phyloP scores from a whole-genome alignment of 805 yeast genomes.

The Komagataella ulmi region DNA sequence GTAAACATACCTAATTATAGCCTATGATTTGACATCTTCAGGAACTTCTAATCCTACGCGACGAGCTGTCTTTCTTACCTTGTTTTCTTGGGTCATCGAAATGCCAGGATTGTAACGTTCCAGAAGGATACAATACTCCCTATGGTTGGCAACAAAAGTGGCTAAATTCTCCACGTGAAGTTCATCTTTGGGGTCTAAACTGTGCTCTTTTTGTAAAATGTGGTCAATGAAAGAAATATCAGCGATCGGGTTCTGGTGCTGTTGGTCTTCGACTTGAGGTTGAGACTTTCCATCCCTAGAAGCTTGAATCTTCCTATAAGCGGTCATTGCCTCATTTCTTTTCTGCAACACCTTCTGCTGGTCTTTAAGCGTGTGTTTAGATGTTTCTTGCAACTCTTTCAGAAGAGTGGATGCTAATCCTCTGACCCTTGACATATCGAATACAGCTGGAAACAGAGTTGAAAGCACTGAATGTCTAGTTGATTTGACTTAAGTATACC shows the following conservation, averaged over 20 bases:
- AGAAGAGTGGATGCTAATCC: background rate
- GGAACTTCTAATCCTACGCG: slow-evolving; percentile 80
- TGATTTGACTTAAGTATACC: background rate
- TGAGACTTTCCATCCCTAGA: slow-evolving; percentile 21
- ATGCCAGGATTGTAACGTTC: slow-evolving; percentile 84
- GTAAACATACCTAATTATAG: background rate
- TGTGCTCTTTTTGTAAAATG: slow-evolving; percentile 12
- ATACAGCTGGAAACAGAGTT: background rate
- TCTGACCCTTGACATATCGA: background rate
- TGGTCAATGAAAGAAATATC: slow-evolving; percentile 13
- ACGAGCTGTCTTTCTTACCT: slow-evolving; percentile 67
- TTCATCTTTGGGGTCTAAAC: slow-evolving; percentile 8
- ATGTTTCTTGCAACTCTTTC: background rate
- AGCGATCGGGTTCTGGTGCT: slow-evolving; percentile 9
- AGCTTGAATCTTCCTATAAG: slow-evolving; percentile 33
- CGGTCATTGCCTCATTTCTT: slow-evolving; percentile 30
- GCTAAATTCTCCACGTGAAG: slow-evolving; percentile 45
- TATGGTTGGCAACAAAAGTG: slow-evolving; percentile 55
- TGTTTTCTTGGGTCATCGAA: slow-evolving; percentile 64
- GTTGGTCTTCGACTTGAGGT: background rate
- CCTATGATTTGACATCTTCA: slow-evolving; percentile 8
- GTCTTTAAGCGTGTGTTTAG: slow-evolving; percentile 22
- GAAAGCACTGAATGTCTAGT: background rate
- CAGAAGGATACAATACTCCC: slow-evolving; percentile 63
- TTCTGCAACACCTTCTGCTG: background rate